Evolutionary conservation across 305 asterid species (phyloP), one percentile per base, ranked within the genome.

Genomic region (Fraxinus velutina): DNA sequence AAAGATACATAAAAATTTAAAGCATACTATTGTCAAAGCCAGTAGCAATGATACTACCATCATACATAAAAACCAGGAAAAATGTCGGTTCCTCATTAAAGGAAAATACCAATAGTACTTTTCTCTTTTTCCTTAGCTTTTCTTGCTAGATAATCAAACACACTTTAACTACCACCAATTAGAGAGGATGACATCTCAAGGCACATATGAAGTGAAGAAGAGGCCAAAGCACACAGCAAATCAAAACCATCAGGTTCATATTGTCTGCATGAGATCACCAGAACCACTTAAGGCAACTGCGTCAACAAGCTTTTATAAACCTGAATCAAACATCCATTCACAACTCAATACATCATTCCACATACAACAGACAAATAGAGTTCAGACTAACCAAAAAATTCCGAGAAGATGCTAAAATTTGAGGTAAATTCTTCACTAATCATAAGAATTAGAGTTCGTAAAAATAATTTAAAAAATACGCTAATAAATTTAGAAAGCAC

Each of bases 231-330:
- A 92, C 89, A 90, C 84, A 86, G 92, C 94, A 89, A 86, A 92
- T 88, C 89, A 91, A 85, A 91, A 85, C 79, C 95, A 92, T 89
- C 91, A 91, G 90, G 87, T 86, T 85, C 89, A 85, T 82, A 88
- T 83, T 87, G 90, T 88, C 94, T 85, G 89, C 92, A 89, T 76
- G 85, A 90, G 89, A 83, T 85, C 91, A 88, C 92, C 93, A 89
- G 89, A 90, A 88, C 84, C 93, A 91, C 86, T 77, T 87, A 92
- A 91, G 89, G 90, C 89, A 89, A 90, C 91, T 83, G 92, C 95
- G 82, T 89, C 92, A 84, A 91, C 89, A 91, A 87, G 93, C 96
- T 83, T 88, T 77, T 88, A 89, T 86, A 62, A 90, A 89, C 92
- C 95, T 92, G 94, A 90, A 87, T 86, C 89, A 90, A 88, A 90